A percentile compares a stretch with the other conserved stretches of the same genome.
Evolutionary conservation across 148 eudicot genomes (phyloP).

Genomic region (Camellia lanceoleosa): DNA sequence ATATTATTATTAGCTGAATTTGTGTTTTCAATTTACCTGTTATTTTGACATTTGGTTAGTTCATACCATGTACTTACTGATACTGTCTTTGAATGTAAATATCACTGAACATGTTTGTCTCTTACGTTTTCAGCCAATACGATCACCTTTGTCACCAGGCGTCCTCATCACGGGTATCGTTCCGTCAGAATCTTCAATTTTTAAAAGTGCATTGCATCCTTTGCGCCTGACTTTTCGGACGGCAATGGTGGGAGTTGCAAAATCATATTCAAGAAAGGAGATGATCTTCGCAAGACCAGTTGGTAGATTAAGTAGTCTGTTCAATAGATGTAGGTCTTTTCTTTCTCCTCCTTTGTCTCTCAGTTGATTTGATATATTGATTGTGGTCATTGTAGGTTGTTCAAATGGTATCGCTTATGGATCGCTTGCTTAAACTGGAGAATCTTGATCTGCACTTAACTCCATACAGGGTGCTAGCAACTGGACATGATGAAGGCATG

Average conservation of each 20-base stretch:
- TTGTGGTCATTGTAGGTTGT: slow-evolving; percentile 55
- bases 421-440: slow-evolving; percentile 91
- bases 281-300: slow-evolving; percentile 98
- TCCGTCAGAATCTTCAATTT: slow-evolving; percentile 86
- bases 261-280: slow-evolving; percentile 96
- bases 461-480: slow-evolving; percentile 94
- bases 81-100: background rate
- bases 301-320: slow-evolving; percentile 43
- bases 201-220: slow-evolving; percentile 90
- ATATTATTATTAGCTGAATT: background rate
- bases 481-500: slow-evolving; percentile 99
- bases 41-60: background rate
- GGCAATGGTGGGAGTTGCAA: slow-evolving; percentile 77
- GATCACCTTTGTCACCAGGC: slow-evolving; percentile 82
- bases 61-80: background rate
- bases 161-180: slow-evolving; percentile 86
- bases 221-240: slow-evolving; percentile 83
- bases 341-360: background rate
- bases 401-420: slow-evolving; percentile 98
- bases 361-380: background rate
- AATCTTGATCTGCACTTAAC: slow-evolving; percentile 94
- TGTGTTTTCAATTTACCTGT: background rate
- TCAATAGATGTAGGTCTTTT: background rate
- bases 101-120: background rate
- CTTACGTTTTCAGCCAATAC: slow-evolving; percentile 63